phyloP scores from a whole-genome alignment of 352 stramenopile species.

The Phytophthora parvispora region DNA sequence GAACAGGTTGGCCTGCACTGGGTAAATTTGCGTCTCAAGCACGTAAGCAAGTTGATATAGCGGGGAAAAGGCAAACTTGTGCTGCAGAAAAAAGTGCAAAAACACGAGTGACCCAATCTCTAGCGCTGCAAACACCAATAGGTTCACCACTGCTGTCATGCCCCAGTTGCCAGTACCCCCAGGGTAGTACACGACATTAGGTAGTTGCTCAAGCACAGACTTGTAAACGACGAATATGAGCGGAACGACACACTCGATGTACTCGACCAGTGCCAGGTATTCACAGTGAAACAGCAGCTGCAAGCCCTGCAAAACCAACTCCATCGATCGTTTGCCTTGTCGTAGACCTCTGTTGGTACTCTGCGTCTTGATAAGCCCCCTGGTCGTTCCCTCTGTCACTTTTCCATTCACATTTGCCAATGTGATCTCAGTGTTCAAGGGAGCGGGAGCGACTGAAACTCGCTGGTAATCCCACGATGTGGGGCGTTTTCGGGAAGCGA shows the following conservation, averaged over 20 bases:
- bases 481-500: not conserved
- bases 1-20: slow-evolving; percentile 15
- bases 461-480: not conserved
- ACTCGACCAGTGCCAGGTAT: slow-evolving; percentile 45
- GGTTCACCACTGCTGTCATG: slow-evolving; percentile 14
- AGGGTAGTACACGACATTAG: slow-evolving; percentile 45
- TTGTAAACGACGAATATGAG: slow-evolving; percentile 45
- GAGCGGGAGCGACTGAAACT: slow-evolving; percentile 5
- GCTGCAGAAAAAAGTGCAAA: slow-evolving; percentile 31
- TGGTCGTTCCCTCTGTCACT: not conserved
- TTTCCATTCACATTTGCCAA: not conserved
- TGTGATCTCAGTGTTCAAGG: not conserved
- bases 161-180: slow-evolving; percentile 9
- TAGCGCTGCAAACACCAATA: slow-evolving; percentile 34
- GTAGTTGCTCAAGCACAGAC: slow-evolving; percentile 43
- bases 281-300: slow-evolving; percentile 49
- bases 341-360: not conserved
- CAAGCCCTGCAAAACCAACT: slow-evolving; percentile 27
- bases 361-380: not conserved
- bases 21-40: slow-evolving; percentile 35
- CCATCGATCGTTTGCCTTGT: slow-evolving; percentile 4
- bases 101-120: slow-evolving; percentile 46
- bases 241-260: slow-evolving; percentile 51
- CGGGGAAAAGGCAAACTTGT: slow-evolving; percentile 37
- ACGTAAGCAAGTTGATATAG: slow-evolving; percentile 48